These are phyloP conservation scores for Capronia coronata DNA, from an alignment of 2,329 filamentous ascomycete species.

Conservation along the genomic window DNA sequence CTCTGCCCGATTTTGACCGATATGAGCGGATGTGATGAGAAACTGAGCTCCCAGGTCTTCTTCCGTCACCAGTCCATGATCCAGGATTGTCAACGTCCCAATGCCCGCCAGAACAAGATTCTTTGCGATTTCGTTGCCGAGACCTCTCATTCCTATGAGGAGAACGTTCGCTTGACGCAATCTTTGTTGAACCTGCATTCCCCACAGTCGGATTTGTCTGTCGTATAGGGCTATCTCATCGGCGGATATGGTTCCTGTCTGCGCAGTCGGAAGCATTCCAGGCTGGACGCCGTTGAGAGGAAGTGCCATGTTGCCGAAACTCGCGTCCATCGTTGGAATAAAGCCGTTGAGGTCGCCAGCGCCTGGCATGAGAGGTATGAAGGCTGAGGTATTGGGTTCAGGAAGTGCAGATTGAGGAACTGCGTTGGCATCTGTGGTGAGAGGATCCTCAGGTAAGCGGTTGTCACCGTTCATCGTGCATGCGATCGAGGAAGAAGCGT, in stretches of 20 bases:
- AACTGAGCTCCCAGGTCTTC: conserved; percentile 78
- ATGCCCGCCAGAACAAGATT: conserved; percentile 93
- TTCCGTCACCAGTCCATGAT: conserved; percentile 67
- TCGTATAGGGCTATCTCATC: conserved; percentile 98
- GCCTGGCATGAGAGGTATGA: conserved; percentile 5
- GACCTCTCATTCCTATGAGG: conserved; percentile 76
- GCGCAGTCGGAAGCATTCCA: conserved; percentile 12
- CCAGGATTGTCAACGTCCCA: conserved; percentile 79
- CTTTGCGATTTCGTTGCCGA: conserved; percentile 93
- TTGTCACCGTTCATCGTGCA: conserved; percentile 2
- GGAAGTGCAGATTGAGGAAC: neutral
- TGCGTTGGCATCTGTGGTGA: neutral
- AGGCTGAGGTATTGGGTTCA: conserved; percentile 3
- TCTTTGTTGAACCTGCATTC: conserved; percentile 84
- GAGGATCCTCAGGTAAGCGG: conserved; percentile 5
- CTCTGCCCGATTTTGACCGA: conserved; percentile 78
- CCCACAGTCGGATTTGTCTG: conserved; percentile 94
- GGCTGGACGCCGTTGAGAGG: conserved; percentile 13
- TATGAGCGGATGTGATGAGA: conserved; percentile 64
- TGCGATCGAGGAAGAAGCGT: neutral
- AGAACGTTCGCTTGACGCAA: conserved; percentile 86
- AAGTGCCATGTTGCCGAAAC: conserved; percentile 11
- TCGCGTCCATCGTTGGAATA: conserved; percentile 4
- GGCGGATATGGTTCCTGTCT: conserved; percentile 35
- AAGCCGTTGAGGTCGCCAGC: conserved; percentile 13